Percentiles rank a stretch among this genome's conserved stretches.
These are phyloP conservation scores for Kwoniella dendrophila DNA, from an alignment of 768 basidiomycete genomes.

Conservation along the genomic window DNA sequence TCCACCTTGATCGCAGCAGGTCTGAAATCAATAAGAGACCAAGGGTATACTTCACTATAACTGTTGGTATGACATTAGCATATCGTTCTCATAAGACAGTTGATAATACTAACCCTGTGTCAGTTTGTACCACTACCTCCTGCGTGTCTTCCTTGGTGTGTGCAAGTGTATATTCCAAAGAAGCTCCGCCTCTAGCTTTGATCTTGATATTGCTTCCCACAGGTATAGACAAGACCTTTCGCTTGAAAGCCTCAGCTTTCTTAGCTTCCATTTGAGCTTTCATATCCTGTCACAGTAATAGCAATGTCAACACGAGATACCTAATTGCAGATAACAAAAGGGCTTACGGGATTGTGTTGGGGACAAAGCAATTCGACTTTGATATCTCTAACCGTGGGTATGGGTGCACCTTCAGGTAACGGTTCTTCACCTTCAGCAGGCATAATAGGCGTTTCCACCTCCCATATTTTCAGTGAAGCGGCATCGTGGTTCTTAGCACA, in stretches of 20 bases:
- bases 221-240: constrained; percentile 70
- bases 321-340: not conserved
- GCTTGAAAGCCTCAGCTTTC: constrained; percentile 72
- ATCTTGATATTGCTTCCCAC: constrained; percentile 78
- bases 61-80: not conserved
- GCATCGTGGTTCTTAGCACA: constrained; percentile 70
- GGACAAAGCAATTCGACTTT: constrained; percentile 76
- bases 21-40: constrained; percentile 37
- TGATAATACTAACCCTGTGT: constrained; percentile 28
- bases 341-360: constrained; percentile 84
- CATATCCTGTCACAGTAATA: constrained; percentile 68
- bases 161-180: constrained; percentile 1
- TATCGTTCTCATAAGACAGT: no score
- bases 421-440: constrained; percentile 33
- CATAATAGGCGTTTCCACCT: constrained; percentile 37
- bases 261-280: constrained; percentile 73
- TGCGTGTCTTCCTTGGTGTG: not conserved
- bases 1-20: constrained; percentile 26
- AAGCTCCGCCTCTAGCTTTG: constrained; percentile 58
- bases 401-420: constrained; percentile 22
- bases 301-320: no score
- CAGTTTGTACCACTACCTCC: constrained; percentile 26
- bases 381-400: constrained; percentile 66
- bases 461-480: constrained; percentile 38
- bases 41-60: constrained; percentile 11